phyloP scores from a whole-genome alignment of 2,329 filamentous ascomycete genomes.

The Metarhizium humberi region DNA sequence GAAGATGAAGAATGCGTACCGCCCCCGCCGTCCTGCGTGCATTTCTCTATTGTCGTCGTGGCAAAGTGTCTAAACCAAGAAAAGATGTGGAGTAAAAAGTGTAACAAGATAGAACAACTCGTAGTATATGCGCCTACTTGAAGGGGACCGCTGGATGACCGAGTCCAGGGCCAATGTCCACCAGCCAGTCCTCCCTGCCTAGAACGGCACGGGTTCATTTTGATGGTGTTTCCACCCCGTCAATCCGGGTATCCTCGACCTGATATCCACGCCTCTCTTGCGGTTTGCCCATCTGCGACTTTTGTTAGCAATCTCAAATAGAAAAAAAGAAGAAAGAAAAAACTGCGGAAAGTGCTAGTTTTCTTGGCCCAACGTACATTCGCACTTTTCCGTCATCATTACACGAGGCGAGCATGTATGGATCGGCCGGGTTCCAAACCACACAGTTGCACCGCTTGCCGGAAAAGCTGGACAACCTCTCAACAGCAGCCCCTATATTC shows the following conservation, averaged over 20 bases:
- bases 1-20: not conserved
- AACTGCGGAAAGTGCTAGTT: not conserved
- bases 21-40: not conserved
- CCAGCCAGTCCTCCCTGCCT: not conserved
- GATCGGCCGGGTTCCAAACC: constrained; percentile 77
- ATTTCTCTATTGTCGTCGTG: not conserved
- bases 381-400: constrained; percentile 80
- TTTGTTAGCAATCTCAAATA: not conserved
- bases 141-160: not conserved
- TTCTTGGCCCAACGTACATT: constrained; percentile 53
- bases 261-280: not conserved
- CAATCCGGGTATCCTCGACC: not conserved
- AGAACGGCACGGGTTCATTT: not conserved
- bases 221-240: not conserved
- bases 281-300: not conserved
- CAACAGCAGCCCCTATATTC: constrained; percentile 65
- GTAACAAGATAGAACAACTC: not conserved
- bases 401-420: constrained; percentile 79
- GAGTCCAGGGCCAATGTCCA: not conserved
- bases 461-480: constrained; percentile 65
- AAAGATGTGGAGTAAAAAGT: not conserved
- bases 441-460: constrained; percentile 71
- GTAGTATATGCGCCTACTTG: not conserved
- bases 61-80: not conserved
- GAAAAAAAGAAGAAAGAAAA: not conserved